Evolutionary conservation across 306 rosid species (phyloP).

Genomic region (Sesbania bispinosa): DNA sequence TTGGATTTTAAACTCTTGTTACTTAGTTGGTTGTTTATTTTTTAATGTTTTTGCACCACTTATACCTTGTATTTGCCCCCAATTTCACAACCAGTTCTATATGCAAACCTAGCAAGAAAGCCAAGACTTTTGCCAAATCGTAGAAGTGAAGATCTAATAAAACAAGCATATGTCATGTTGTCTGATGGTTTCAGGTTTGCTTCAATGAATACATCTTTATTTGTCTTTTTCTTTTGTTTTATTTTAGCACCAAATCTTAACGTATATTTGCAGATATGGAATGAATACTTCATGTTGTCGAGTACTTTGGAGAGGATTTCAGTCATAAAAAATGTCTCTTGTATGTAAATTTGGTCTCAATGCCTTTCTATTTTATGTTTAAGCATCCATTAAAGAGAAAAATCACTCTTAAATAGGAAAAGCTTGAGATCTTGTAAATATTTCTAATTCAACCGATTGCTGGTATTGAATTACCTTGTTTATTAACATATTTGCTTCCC

Average conservation of each 20-base stretch:
- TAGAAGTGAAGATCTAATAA: conserved; percentile 71
- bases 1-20: conserved; percentile 7
- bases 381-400: not conserved
- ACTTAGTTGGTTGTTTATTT: conserved; percentile 3
- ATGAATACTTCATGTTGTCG: conserved; percentile 81
- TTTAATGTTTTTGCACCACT: not conserved
- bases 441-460: not conserved
- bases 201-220: conserved; percentile 23
- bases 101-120: conserved; percentile 65
- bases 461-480: not conserved
- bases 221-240: conserved; percentile 1
- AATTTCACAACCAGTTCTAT: conserved; percentile 53
- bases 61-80: not conserved
- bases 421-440: conserved; percentile 1
- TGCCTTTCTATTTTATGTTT: conserved; percentile 19
- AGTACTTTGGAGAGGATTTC: conserved; percentile 83
- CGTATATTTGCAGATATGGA: conserved; percentile 62
- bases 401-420: not conserved
- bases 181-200: conserved; percentile 90
- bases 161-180: conserved; percentile 74
- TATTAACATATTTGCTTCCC: not conserved
- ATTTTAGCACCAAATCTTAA: not conserved
- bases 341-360: conserved; percentile 47
- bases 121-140: conserved; percentile 89
- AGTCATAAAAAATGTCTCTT: conserved; percentile 56